Conservation (phyloP, 1,139 yeast genomes). For the Yamadazyma sp. region DNA sequence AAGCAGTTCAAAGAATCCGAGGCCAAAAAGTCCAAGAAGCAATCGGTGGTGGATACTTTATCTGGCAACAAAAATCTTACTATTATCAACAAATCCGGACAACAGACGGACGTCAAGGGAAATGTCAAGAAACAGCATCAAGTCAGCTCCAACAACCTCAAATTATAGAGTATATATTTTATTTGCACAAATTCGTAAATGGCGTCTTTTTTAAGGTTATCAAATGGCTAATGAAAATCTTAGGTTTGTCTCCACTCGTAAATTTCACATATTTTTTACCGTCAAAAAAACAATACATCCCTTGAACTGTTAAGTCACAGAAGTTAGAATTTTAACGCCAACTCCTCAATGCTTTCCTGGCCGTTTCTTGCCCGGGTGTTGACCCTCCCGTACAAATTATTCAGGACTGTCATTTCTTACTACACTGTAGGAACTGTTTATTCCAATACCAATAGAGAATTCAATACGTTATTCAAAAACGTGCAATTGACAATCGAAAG, state of each 20-base stretch:
- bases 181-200: background rate
- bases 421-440: conserved; percentile 35
- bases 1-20: conserved; percentile 43
- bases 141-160: conserved; percentile 24
- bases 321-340: too few species aligned
- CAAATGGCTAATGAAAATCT: too few species aligned
- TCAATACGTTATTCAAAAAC: conserved; percentile 29
- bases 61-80: conserved; percentile 76
- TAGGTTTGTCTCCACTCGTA: too few species aligned
- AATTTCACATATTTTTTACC: background rate
- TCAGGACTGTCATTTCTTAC: conserved; percentile 23
- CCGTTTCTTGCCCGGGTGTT: conserved; percentile 3
- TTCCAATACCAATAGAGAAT: conserved; percentile 30
- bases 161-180: conserved; percentile 17
- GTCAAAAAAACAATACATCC: too few species aligned
- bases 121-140: conserved; percentile 47
- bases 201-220: too few species aligned
- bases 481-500: conserved; percentile 26
- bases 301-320: too few species aligned
- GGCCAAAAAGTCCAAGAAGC: conserved; percentile 23
- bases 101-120: conserved; percentile 72
- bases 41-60: conserved; percentile 67
- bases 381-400: conserved; percentile 21
- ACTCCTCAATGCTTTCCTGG: conserved; percentile 12
- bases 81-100: conserved; percentile 76